Base-by-base conservation (phyloP, 352 stramenopile species). In the Globisporangium carolinianum region DNA sequence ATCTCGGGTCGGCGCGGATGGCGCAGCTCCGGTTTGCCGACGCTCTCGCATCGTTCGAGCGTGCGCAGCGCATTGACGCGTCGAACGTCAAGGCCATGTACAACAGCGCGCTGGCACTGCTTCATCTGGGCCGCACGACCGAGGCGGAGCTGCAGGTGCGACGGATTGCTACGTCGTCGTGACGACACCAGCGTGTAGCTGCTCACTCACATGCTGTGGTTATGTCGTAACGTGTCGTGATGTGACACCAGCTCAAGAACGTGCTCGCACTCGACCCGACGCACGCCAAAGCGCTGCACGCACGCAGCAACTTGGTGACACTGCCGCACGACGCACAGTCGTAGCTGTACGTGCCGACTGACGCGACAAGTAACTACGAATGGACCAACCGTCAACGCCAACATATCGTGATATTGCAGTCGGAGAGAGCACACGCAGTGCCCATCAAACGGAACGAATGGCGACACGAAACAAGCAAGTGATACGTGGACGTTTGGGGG, bases 1-100 rank as follows among this genome's bases (percentile, higher is more conserved):
- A 89, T 60, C 60, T 84, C n/a, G 76, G 76, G 17, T 86, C 74
- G 17, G 81, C 77, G 1, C 60, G 69, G 14, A 75, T 88, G 63
- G 53, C 61, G 6, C 68, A 83, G 56, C 62, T 65, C 18, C 66
- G 72, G 15, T 65, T 68, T 48, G 54, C 49, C 0, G 63, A 76
- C 6, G 81, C 81, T 10, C 58, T 86, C 0, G 58, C 51, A 10
- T 66, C 60, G 0, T 81, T 86, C 55, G 39, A 69, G 15, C 57
- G 70, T 12, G 79, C 81, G 2, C 64, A 75, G 18, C 72, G 55
- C 7, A 74, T 88, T 17, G 73, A 89, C 50, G 73, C 81, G 3
- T 58, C 62, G 17, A 88, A 79, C 58, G 39, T 64, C 54, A 89
- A 89, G 60, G 75, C 76, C 11, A 55, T 70, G 9, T 89, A 84